A percentile compares a stretch with the other conserved stretches of the same genome.
Conservation (phyloP, 164 flowering plant species). For the Aristolochia contorta region DNA sequence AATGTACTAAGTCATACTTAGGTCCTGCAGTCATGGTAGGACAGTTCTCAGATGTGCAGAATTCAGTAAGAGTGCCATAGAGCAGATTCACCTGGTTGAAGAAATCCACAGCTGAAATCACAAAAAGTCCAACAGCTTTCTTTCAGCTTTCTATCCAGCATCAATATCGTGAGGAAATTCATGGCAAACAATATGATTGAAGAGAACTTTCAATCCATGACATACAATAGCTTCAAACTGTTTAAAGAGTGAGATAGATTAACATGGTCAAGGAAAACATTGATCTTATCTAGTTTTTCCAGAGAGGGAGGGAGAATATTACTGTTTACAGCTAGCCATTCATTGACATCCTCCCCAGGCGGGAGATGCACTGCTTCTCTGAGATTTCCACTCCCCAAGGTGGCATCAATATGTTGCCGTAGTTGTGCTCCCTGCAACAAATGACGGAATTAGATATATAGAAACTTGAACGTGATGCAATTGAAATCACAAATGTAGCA, state of each 20-base stretch:
- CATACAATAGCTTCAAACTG: too few species aligned
- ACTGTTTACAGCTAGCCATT: slow-evolving; percentile 99
- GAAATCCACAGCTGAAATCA: slow-evolving; percentile 94
- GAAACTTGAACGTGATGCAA: too few species aligned
- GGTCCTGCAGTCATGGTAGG: slow-evolving; percentile 99
- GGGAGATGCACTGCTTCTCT: slow-evolving; percentile 99
- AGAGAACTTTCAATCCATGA: too few species aligned
- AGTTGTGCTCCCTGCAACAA: slow-evolving; percentile 84
- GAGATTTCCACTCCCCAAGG: slow-evolving; percentile 98
- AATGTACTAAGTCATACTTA: slow-evolving; percentile 48
- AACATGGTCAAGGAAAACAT: too few species aligned
- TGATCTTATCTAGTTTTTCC: too few species aligned
- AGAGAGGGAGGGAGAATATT: slow-evolving; percentile 11
- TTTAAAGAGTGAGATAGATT: too few species aligned
- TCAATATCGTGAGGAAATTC: too few species aligned
- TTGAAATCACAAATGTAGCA: too few species aligned
- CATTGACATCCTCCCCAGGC: slow-evolving; percentile 98
- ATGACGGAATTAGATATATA: too few species aligned
- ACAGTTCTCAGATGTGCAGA: slow-evolving; percentile 94
- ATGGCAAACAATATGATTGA: too few species aligned
- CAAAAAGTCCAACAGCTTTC: slow-evolving; percentile 14
- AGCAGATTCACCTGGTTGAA: slow-evolving; percentile 99
- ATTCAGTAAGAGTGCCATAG: slow-evolving; percentile 98
- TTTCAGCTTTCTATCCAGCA: slow-evolving; percentile 12
- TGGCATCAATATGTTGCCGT: slow-evolving; percentile 96